A percentile compares a stretch with the other conserved stretches of the same genome.
Conservation (phyloP, 1,284 basidiomycete species). For the Cutaneotrichosporon cyanovorans region DNA sequence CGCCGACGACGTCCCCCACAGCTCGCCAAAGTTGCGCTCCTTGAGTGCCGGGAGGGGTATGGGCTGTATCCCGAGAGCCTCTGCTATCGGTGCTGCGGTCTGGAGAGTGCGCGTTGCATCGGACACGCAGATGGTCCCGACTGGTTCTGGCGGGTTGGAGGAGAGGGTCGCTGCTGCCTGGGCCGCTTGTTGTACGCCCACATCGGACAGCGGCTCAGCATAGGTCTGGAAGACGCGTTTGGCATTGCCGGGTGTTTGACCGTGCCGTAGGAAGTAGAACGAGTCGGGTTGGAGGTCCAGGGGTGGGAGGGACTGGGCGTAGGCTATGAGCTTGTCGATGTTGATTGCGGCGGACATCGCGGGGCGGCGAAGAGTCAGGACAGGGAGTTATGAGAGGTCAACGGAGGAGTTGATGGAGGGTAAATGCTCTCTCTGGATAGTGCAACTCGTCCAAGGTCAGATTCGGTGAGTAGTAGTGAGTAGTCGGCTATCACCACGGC, state of each 20-base stretch:
- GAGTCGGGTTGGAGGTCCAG: neutral
- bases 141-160: neutral
- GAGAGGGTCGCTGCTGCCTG: conserved; percentile 2
- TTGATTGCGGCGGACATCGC: neutral
- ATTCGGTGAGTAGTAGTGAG: too few relatives aligned
- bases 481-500: too few relatives aligned
- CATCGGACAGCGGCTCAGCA: conserved; percentile 6
- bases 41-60: conserved; percentile 1
- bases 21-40: conserved; percentile 9
- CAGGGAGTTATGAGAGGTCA: too few relatives aligned
- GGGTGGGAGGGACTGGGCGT: neutral
- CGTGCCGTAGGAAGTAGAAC: conserved; percentile 11
- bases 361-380: too few relatives aligned
- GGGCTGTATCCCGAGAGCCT: neutral
- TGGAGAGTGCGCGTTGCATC: conserved; percentile 13
- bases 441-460: too few relatives aligned
- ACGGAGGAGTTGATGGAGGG: too few relatives aligned
- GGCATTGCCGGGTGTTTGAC: conserved; percentile 10
- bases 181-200: conserved; percentile 3
- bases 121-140: conserved; percentile 1
- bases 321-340: conserved; percentile 4
- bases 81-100: conserved; percentile 5
- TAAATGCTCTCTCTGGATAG: too few relatives aligned
- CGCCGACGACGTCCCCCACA: conserved; percentile 8
- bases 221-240: conserved; percentile 9